Conservation (phyloP, 371 early-diverging fungal species). For the Actinomucor elegans region DNA sequence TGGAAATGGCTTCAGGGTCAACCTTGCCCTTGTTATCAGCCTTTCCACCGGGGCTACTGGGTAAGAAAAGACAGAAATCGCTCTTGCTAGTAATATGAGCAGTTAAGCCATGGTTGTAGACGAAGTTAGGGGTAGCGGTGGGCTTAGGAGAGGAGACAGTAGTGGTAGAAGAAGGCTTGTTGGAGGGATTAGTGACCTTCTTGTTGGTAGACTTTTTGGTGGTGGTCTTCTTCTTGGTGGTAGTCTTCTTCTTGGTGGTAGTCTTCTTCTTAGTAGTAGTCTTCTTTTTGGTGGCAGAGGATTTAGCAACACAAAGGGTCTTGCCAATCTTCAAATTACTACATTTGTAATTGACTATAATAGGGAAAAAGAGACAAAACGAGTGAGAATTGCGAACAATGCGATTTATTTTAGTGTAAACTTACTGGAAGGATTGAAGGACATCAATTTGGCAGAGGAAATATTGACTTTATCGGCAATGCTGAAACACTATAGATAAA, state of each 20-base stretch:
- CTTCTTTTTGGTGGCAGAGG: neutral
- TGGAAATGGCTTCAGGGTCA: constrained; percentile 25
- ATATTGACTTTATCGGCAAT: constrained; percentile 13
- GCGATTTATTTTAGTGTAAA: too few species aligned
- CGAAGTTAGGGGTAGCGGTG: neutral
- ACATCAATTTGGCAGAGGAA: neutral
- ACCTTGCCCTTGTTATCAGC: constrained; percentile 19
- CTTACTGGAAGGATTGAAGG: constrained; percentile 1
- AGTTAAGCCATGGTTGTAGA: constrained; percentile 17
- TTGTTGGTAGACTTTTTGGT: constrained; percentile 14
- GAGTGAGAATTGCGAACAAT: too few species aligned
- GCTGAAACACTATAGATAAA: constrained; percentile 12
- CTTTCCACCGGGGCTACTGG: constrained; percentile 26
- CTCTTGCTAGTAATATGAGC: constrained; percentile 14
- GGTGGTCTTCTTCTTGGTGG: constrained; percentile 11
- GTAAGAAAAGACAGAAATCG: constrained; percentile 35
- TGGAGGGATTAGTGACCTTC: constrained; percentile 9
- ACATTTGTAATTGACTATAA: constrained; percentile 21
- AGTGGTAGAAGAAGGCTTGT: neutral
- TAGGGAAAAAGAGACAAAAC: constrained; percentile 1
- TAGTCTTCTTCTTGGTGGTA: constrained; percentile 9
- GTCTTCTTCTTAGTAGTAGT: constrained; percentile 8
- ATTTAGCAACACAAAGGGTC: constrained; percentile 16
- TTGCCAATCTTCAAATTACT: constrained; percentile 23
- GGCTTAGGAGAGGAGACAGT: constrained; percentile 5